Base-by-base conservation (phyloP, 2,329 filamentous ascomycete genomes). In the Venturia aucupariae region DNA sequence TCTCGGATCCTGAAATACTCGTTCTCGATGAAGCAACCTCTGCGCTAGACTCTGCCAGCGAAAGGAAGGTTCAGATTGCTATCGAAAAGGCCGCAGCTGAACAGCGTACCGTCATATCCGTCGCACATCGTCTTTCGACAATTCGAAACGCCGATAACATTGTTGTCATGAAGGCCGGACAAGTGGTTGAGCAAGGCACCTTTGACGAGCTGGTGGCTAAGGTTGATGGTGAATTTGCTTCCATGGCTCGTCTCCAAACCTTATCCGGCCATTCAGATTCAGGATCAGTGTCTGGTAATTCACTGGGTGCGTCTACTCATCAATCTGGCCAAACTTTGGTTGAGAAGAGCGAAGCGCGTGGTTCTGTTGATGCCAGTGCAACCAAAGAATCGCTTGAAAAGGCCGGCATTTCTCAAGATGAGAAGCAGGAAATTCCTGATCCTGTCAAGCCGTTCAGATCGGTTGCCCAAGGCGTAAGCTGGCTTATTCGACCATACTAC, bases 11-110 rank as follows among this genome's bases (percentile, higher is more conserved):
- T 2, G 77, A 77, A 61, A 81, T 87, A 10, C 75, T 87, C 3
- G 77, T 87, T 13, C 75, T 87, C 2, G 85, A 87, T 55, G 85
- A 87, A 69, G 84, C 84, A 2, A 87, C 85, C 1, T 80, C 83
- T 0, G 79, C 84, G 1, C 76, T 87, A 0, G 85, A 87, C 69
- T 84, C 83, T 17, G 78, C 78, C 2, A 84, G 80, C 59, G 85
- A 87, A 69, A 76, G 76, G 55, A 76, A 79, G 4, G 85, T 87
- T 54, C 81, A 84, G 68, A 68, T 66, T 51, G 73, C 75, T 3
- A 73, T 76, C 30, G 73, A 74, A 22, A 69, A 68, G 22, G 72
- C 71, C 22, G 46, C 46, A 27, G 72, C 72, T 4, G 59, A 69
- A 27, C 73, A 73, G 6, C 68, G 75, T 11, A 77, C 75, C 1